A percentile compares a stretch with the other conserved stretches of the same genome.
Evolutionary conservation across 208 protist genomes (phyloP).

Genomic region (Trypanosoma mega): DNA sequence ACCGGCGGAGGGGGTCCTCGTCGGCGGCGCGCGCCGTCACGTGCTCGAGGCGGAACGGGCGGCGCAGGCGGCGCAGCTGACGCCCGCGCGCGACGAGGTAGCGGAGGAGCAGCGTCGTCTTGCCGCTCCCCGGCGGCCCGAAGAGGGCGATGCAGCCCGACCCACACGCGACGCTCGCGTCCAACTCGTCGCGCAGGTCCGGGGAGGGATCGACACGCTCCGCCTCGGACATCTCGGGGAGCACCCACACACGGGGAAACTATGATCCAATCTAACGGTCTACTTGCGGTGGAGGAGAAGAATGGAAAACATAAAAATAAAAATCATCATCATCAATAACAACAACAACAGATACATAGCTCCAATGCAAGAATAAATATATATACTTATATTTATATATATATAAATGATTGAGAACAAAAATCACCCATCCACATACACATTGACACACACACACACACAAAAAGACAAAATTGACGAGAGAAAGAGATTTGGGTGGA

Average conservation of each 20-base stretch:
- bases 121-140: conserved; percentile 76
- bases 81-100: conserved; percentile 54
- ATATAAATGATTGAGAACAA: too few species aligned
- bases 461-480: not conserved
- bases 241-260: too few species aligned
- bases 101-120: conserved; percentile 59
- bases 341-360: too few species aligned
- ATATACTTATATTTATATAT: too few species aligned
- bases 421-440: too few species aligned
- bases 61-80: conserved; percentile 22
- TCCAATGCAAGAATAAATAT: too few species aligned
- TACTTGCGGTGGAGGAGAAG: too few species aligned
- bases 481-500: conserved; percentile 4
- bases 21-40: conserved; percentile 31
- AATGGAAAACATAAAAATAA: too few species aligned
- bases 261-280: too few species aligned
- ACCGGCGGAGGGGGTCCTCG: conserved; percentile 28
- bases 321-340: too few species aligned
- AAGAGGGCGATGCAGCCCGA: conserved; percentile 76
- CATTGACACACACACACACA: not conserved
- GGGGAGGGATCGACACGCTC: not conserved
- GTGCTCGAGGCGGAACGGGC: conserved; percentile 40
- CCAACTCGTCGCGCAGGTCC: conserved; percentile 60
- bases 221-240: not conserved
- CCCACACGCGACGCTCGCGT: conserved; percentile 69